A percentile compares a stretch with the other conserved stretches of the same genome.
Conservation (phyloP, 352 stramenopile genomes). For the Phytophthora multivora region DNA sequence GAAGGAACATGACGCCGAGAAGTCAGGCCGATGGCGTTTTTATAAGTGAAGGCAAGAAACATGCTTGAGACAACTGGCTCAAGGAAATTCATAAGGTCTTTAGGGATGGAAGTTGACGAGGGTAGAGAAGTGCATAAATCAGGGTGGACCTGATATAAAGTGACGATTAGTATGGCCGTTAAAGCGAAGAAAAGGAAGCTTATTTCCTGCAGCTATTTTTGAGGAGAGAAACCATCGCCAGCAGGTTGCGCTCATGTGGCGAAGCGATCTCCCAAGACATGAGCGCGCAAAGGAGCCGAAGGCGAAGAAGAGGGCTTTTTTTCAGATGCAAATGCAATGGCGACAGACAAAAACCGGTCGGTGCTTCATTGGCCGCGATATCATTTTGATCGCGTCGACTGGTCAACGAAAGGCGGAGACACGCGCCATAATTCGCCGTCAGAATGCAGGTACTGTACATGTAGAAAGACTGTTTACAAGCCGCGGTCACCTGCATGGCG, state of each 20-base stretch:
- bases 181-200: not conserved
- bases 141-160: not conserved
- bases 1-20: constrained; percentile 45
- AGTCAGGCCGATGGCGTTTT: constrained; percentile 3
- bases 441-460: too few species aligned
- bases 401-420: not conserved
- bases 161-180: not conserved
- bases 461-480: too few species aligned
- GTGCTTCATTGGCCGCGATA: not conserved
- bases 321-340: constrained; percentile 1
- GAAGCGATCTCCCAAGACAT: too few species aligned
- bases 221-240: constrained; percentile 3
- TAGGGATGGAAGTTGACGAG: not conserved
- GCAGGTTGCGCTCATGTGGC: not conserved
- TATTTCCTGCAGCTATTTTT: constrained; percentile 15
- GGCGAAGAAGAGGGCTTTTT: not conserved
- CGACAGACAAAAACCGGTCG: not conserved
- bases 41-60: constrained; percentile 10
- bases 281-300: too few species aligned
- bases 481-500: too few species aligned
- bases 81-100: not conserved
- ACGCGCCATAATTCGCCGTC: not conserved
- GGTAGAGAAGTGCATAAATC: constrained; percentile 3
- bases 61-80: constrained; percentile 13
- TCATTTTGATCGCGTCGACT: constrained; percentile 21